Base-by-base conservation (phyloP, 306 rosid genomes). In the Cucurbita ficifolia region DNA sequence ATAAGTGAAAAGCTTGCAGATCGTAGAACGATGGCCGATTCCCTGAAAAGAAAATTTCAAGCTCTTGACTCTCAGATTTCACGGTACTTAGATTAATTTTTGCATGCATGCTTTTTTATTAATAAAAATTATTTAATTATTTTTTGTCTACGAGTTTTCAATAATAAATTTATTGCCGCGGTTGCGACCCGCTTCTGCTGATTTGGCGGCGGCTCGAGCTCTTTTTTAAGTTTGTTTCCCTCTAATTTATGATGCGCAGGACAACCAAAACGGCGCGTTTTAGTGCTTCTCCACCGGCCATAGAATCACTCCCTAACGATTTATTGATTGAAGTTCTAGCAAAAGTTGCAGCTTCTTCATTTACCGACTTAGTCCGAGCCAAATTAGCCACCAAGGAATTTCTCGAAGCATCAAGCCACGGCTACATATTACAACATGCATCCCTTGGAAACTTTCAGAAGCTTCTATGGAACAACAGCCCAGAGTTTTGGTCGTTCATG, bases 281-380 rank as follows among this genome's bases (percentile, higher is more conserved):
- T 3, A 0, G 6, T 1, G 4, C 1, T 48, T 12, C 51, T 48
- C 1, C n/a, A 5, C 1, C 18, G n/a, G 2, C 1, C 18, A 49
- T 49, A 12, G 1, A 5, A 46, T 4, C 54, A 10, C 79, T 84
- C 62, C 86, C 90, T 3, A 46, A 65, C 0, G 90, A 86, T 5
- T 55, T 82, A 68, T 14, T 80, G 0, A 45, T 75, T 1, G 83
- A 86, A 22, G 69, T 84, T 29, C 0, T 82, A 0, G 75, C 72
- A 7, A 78, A 60, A 48, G 86, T 82, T 9, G 90, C 83, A 0
- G 65, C 86, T 0, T 51, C 5, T 6, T 84, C 86, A 2, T 48
- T 72, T 43, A 7, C 8, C 0, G 82, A 86, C 2, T 78, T 82
- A 1, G 61, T 55, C 52, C 77, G 54, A 22, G 52, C 73, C 1